Base-by-base conservation (phyloP, 306 rosid species). In the Ormosia emarginata region DNA sequence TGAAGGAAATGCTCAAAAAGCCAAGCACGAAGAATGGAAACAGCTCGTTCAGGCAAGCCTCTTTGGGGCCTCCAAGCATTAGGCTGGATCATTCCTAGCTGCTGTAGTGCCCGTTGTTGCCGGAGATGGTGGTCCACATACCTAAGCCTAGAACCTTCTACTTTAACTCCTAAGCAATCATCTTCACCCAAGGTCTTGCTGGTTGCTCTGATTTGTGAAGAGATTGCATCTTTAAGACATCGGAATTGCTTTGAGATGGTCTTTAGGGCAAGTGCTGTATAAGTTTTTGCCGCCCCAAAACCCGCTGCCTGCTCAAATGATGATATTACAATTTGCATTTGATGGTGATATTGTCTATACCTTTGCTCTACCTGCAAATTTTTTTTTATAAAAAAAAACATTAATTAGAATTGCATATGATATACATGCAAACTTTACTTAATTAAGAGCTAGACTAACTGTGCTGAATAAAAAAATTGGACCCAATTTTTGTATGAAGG, bases 21-120 rank as follows among this genome's bases (percentile, higher is more conserved):
- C 98, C 98, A 93, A 70, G 97, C 94, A 41, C 98, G 98, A 69
- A 93, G 98, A 88, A 93, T 83, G 5, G 97, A 89, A 84, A 93
- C 98, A 44, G 98, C 92, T 3, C 93, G 82, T 82, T 93, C 98
- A 37, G 98, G 98, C 88, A 93, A 86, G 2, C 98, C 98, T 66
- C 97, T 61, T 8, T 93, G 98, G 0, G 98, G 92, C 67, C 98
- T 89, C 98, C 97, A 93, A 56, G 97, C 92, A 50, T 86, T 89
- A 24, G 85, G 92, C 3, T 91, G 96, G 30, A 93, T 75, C 94
- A 93, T 90, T 80, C 98, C 97, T 0, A 93, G 82, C 39, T 93
- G 92, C 13, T 93, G 98, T 0, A 93, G 49, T 2, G 92, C 94
- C 30, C 93, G 68, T 37, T 93, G 98, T 71, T 93, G 98, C 2